Conservation (phyloP, 2,329 filamentous ascomycete genomes). For the Teratosphaeriaceae sp. region DNA sequence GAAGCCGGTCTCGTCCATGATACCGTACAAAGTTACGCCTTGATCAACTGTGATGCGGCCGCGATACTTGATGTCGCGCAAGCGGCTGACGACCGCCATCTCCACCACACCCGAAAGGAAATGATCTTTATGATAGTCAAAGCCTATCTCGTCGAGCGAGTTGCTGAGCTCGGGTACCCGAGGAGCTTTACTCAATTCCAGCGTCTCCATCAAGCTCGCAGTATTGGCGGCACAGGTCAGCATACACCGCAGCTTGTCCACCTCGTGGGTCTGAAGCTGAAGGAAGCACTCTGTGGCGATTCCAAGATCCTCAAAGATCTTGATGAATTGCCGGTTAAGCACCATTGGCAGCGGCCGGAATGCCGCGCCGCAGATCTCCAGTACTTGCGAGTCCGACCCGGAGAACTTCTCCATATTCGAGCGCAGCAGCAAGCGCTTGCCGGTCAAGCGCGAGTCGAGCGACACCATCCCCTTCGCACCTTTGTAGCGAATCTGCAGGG, state of each 20-base stretch:
- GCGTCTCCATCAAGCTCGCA: conserved; percentile 56
- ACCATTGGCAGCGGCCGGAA: conserved; percentile 61
- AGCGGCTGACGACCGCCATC: conserved; percentile 59
- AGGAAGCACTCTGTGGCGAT: conserved; percentile 55
- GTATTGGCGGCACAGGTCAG: conserved; percentile 56
- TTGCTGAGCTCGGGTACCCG: conserved; percentile 57
- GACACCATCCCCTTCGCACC: conserved; percentile 74
- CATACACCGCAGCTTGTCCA: conserved; percentile 54
- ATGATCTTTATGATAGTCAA: conserved; percentile 60
- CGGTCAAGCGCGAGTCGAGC: conserved; percentile 55
- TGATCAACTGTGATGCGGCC: conserved; percentile 64
- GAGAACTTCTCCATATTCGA: conserved; percentile 75
- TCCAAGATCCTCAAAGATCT: conserved; percentile 75
- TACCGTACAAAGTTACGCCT: conserved; percentile 71
- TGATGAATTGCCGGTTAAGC: conserved; percentile 75
- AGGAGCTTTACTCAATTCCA: conserved; percentile 55
- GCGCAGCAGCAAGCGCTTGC: conserved; percentile 56
- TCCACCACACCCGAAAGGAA: conserved; percentile 70
- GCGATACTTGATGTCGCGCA: conserved; percentile 71
- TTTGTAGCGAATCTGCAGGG: conserved; percentile 68
- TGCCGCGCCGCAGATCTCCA: conserved; percentile 67
- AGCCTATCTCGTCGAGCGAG: conserved; percentile 48
- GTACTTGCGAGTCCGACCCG: conserved; percentile 45
- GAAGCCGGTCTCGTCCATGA: conserved; percentile 73
- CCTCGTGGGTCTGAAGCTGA: conserved; percentile 55